Percentiles rank a stretch among this genome's conserved stretches.
Conservation (phyloP, 441 rosid genomes). For the Erodium trifolium region DNA sequence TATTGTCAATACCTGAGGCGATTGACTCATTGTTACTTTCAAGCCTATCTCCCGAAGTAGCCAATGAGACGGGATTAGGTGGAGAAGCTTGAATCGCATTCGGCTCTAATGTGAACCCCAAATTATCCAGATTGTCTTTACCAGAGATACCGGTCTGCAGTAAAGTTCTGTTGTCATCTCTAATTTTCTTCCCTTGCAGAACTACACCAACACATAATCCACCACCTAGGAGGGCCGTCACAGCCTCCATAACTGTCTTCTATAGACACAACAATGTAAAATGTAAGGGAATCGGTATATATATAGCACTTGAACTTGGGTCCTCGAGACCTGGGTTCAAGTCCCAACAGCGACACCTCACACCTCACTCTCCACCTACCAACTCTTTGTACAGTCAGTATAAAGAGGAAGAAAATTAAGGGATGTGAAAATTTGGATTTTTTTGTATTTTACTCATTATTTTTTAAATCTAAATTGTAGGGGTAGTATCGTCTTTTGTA, state of each 20-base stretch:
- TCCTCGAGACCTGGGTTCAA: too few relatives aligned
- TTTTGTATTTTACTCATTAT: too few relatives aligned
- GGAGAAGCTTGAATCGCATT: slow-evolving; percentile 24
- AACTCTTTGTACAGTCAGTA: too few relatives aligned
- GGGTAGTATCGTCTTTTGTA: too few relatives aligned
- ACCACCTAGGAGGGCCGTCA: slow-evolving; percentile 50
- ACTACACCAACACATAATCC: slow-evolving; percentile 54
- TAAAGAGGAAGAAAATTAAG: too few relatives aligned
- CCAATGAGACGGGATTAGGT: slow-evolving; percentile 25
- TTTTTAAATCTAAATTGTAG: too few relatives aligned
- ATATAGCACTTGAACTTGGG: too few relatives aligned
- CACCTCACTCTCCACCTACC: too few relatives aligned
- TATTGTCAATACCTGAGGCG: slow-evolving; percentile 26
- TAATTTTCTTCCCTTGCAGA: slow-evolving; percentile 53
- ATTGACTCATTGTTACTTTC: slow-evolving; percentile 33
- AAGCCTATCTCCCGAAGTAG: slow-evolving; percentile 21
- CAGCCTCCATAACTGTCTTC: slow-evolving; percentile 61
- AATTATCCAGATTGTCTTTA: slow-evolving; percentile 36
- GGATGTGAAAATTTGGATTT: too few relatives aligned
- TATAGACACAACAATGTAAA: slow-evolving; percentile 15
- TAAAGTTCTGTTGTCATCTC: slow-evolving; percentile 53
- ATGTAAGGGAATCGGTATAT: background rate
- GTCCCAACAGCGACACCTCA: too few relatives aligned
- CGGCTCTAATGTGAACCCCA: slow-evolving; percentile 61
- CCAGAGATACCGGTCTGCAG: slow-evolving; percentile 50